Evolutionary conservation across 1,284 basidiomycete genomes (phyloP), one percentile per base, ranked within the genome.

Genomic region (Apiotrichum montevideense): DNA sequence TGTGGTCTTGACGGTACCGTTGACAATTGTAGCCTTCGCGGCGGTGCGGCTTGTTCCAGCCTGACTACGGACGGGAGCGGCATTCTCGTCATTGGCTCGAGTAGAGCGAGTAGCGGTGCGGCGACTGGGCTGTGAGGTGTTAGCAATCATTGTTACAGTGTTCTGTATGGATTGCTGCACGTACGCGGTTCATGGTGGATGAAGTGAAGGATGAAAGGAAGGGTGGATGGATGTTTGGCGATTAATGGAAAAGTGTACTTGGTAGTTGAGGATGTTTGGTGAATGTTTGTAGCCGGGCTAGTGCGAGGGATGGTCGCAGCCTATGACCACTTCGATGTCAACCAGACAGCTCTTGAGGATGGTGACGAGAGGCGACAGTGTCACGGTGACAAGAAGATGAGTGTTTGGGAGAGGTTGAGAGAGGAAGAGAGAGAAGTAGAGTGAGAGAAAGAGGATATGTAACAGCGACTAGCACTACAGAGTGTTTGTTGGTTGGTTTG

Each of bases 81-180:
- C 70, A 55, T 76, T 76, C 61, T 76, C 74, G 58, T 76, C 74
- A 55, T 65, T 74, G 8, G 54, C 49, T 14, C 65, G 60, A 32
- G 65, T 40, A 8, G 59, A 57, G 40, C 70, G 63, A 46, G 59
- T 68, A 6, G 65, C 64, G 14, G 64, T 63, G 49, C 67, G 64
- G 21, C 71, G 67, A 44, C 13, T 40, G 39, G 15, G 37, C 29
- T 29, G 29, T 29, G 29, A 2, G 29, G 37, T 14, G 29, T 40
- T 32, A 46, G 45, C n/a, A 10, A 7, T 11, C 4, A 21, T 14
- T 40, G 37, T 11, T 21, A 35, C 32, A 29, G 43, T 44, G 37
- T 41, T 21, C 3, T 13, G 39, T 33, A 50, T n/a, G 50, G 3
- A 39, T 50, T n/a, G 10, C 35, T 32, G 11, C n/a, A 52, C 53